These are phyloP conservation scores for Lactarius indigo DNA, from an alignment of 768 basidiomycete genomes.

Conservation along the genomic window DNA sequence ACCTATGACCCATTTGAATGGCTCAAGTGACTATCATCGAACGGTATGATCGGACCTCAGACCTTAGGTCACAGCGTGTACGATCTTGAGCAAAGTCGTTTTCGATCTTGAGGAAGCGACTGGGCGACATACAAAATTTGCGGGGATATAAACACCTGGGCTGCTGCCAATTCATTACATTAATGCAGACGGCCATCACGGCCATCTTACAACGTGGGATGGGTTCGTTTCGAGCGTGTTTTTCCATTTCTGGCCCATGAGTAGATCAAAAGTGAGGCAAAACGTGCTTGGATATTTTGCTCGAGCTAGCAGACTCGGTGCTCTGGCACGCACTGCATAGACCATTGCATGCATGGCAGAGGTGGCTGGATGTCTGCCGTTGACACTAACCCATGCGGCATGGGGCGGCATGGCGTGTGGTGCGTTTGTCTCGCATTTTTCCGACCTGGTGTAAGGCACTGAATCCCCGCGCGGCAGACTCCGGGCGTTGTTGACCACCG, in stretches of 20 bases:
- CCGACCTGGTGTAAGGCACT: no score
- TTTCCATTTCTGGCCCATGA: neutral
- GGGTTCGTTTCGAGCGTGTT: neutral
- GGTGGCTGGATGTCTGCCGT: neutral
- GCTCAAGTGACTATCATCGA: neutral
- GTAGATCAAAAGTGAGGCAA: neutral
- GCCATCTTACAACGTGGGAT: neutral
- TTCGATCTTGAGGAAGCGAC: neutral
- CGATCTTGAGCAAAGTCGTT: neutral
- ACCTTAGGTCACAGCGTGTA: neutral
- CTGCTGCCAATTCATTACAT: neutral
- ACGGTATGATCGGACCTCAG: neutral
- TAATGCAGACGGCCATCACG: neutral
- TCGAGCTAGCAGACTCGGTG: neutral
- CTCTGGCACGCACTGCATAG: neutral
- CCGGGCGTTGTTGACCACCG: no score
- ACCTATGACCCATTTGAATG: neutral
- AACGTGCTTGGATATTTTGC: neutral
- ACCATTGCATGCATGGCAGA: neutral
- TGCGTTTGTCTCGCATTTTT: no score
- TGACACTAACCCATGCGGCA: no score
- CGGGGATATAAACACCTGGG: neutral
- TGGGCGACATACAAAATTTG: neutral
- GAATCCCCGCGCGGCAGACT: no score
- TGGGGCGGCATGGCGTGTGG: no score